phyloP scores from a whole-genome alignment of 2,329 filamentous ascomycete species.

The Westerdykella ornata region DNA sequence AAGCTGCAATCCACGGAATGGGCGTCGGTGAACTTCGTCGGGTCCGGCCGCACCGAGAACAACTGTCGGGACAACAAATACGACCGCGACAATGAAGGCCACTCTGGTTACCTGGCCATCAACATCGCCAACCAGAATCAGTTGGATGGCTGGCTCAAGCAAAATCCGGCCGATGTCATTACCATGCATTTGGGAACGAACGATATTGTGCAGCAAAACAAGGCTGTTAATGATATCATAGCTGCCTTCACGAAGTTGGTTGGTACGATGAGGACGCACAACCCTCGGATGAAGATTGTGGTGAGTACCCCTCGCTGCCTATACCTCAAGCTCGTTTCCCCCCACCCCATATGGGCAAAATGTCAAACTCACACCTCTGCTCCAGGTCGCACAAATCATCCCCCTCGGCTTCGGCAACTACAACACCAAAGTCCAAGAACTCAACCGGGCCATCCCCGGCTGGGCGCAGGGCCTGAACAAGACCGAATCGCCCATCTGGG shows the following conservation, averaged over 20 bases:
- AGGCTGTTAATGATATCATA: constrained; percentile 35
- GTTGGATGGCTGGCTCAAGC: constrained; percentile 41
- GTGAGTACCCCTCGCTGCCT: constrained; percentile 22
- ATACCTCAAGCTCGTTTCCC: not conserved
- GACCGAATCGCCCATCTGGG: constrained; percentile 39
- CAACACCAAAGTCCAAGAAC: constrained; percentile 35
- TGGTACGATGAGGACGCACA: constrained; percentile 35
- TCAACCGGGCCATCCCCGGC: constrained; percentile 37
- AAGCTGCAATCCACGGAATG: constrained; percentile 38
- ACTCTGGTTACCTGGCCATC: constrained; percentile 41
- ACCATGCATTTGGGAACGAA: constrained; percentile 45
- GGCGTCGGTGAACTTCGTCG: constrained; percentile 37
- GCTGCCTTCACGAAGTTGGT: constrained; percentile 39
- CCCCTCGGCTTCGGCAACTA: constrained; percentile 26
- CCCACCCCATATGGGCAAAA: not conserved
- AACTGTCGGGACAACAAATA: constrained; percentile 37
- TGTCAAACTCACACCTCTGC: not conserved
- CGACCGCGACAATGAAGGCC: constrained; percentile 42
- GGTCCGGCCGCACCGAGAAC: constrained; percentile 24
- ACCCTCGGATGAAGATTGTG: constrained; percentile 41
- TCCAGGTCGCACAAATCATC: constrained; percentile 41
- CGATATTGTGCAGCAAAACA: constrained; percentile 39
- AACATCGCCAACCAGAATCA: constrained; percentile 41
- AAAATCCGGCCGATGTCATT: constrained; percentile 41
- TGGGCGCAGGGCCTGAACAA: constrained; percentile 38